phyloP scores from a whole-genome alignment of 1,284 basidiomycete species.

The Microbotryomycetes sp. region DNA sequence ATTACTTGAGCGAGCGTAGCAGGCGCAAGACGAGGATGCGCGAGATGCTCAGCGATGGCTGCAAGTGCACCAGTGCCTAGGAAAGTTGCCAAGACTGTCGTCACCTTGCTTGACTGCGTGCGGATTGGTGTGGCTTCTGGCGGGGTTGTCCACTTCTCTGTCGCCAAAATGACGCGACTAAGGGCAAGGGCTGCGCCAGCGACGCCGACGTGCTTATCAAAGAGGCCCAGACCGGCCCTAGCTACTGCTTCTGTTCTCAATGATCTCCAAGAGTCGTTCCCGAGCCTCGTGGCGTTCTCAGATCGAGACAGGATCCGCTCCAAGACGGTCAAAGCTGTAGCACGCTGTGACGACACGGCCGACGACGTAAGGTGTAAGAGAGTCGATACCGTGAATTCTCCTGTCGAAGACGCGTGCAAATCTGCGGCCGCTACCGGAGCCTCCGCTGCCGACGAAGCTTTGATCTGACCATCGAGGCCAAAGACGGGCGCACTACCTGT shows the following conservation, averaged over 20 bases:
- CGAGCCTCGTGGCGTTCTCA: background rate
- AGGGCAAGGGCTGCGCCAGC: conserved; percentile 5
- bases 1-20: conserved; percentile 56
- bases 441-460: conserved; percentile 31
- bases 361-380: conserved; percentile 22
- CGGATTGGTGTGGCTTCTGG: background rate
- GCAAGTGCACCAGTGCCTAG: conserved; percentile 44
- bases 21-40: conserved; percentile 45
- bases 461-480: conserved; percentile 64
- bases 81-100: conserved; percentile 6
- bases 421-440: background rate
- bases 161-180: background rate
- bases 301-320: conserved; percentile 3
- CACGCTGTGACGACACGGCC: conserved; percentile 25
- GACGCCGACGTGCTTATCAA: conserved; percentile 19
- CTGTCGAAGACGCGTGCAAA: conserved; percentile 22
- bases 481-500: conserved; percentile 47
- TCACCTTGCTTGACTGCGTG: conserved; percentile 3
- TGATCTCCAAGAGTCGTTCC: background rate
- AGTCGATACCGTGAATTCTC: conserved; percentile 16
- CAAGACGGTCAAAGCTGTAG: conserved; percentile 15
- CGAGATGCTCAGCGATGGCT: conserved; percentile 46
- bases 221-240: conserved; percentile 4
- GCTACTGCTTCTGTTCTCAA: conserved; percentile 1
- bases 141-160: background rate